These are phyloP conservation scores for Scenedesmus sp. DNA, from an alignment of 163 green algal species.

Conservation along the genomic window DNA sequence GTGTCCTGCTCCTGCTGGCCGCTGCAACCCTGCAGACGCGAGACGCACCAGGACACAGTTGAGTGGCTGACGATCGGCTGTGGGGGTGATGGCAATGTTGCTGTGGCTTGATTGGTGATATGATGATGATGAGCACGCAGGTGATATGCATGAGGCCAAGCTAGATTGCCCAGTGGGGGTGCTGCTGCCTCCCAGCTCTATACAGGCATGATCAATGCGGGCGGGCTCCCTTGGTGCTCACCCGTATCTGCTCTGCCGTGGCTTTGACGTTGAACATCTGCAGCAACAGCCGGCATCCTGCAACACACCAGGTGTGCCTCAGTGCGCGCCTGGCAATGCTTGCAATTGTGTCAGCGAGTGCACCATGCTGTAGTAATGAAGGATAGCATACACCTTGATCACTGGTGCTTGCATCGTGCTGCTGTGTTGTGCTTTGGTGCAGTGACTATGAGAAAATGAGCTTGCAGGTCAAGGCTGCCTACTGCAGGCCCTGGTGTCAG, in stretches of 20 bases:
- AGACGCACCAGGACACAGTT: neutral
- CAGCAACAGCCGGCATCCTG: constrained; percentile 32
- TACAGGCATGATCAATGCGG: no score
- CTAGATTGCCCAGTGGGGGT: neutral
- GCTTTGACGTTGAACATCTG: constrained; percentile 6
- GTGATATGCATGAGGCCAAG: neutral
- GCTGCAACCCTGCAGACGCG: constrained; percentile 33
- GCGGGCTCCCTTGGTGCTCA: neutral
- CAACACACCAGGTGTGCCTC: neutral
- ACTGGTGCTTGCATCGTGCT: neutral
- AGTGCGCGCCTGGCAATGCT: neutral
- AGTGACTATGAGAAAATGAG: neutral
- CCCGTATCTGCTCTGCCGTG: constrained; percentile 40
- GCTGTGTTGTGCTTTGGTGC: neutral
- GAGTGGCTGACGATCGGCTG: no score
- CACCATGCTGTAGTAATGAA: no score
- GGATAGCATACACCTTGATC: neutral
- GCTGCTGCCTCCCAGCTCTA: neutral
- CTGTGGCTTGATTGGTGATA: no score
- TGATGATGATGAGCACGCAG: neutral
- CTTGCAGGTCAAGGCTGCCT: neutral
- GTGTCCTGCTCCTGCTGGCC: constrained; percentile 16
- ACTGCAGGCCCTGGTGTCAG: neutral
- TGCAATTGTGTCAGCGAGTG: neutral
- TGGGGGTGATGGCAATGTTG: no score